Base-by-base conservation (phyloP, 352 stramenopile species). In the Phytophthora palmivora region DNA sequence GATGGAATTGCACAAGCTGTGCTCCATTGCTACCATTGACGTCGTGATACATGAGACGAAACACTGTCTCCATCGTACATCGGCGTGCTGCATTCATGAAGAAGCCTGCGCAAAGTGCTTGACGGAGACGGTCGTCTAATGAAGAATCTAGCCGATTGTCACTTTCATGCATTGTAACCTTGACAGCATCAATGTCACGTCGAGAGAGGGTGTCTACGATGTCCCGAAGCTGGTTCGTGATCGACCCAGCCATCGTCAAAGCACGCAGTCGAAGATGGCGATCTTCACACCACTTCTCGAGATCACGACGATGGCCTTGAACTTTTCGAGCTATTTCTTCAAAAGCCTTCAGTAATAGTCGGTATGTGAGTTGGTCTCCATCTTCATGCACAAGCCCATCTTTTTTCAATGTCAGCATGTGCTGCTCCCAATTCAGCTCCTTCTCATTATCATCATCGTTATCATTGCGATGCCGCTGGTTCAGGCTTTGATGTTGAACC, bases 1-100 rank as follows among this genome's bases (percentile, higher is more conserved):
- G 86, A 42, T 94, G 86, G 7, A 91, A 67, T 52, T 92, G 82
- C 28, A 89, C 70, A 14, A 94, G 63, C 28, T 84, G 78, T 6
- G 71, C 68, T 41, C 42, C 37, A n/a, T 59, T 63, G 12, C 49
- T 58, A 0, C 26, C 61, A 42, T 64, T 42, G 6, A 68, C 41
- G 7, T 72, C n/a, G n/a, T n/a, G n/a, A n/a, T n/a, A n/a, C n/a
- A n/a, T n/a, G n/a, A n/a, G n/a, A n/a, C n/a, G n/a, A n/a, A n/a
- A n/a, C n/a, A n/a, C n/a, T n/a, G n/a, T n/a, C n/a, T n/a, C n/a
- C n/a, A n/a, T n/a, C n/a, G n/a, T n/a, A n/a, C n/a, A n/a, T n/a
- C n/a, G n/a, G n/a, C n/a, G n/a, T n/a, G n/a, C n/a, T n/a, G n/a
- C n/a, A n/a, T n/a, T n/a, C n/a, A n/a, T n/a, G n/a, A n/a, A n/a